phyloP scores from a whole-genome alignment of 306 rosid species.

The Myrica gale region DNA sequence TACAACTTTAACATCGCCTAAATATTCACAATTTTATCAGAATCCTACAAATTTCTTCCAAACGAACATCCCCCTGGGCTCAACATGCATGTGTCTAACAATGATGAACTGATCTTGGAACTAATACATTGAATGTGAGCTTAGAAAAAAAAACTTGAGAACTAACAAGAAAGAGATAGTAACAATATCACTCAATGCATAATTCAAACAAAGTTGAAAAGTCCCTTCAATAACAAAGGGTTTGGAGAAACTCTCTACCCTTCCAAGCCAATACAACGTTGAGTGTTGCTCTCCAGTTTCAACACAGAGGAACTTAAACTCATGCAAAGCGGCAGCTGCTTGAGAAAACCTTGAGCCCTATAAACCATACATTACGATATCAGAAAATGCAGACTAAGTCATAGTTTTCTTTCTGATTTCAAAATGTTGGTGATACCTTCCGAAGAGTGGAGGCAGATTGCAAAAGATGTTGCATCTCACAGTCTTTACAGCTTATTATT shows the following conservation, averaged over 20 bases:
- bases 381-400: slow-evolving; percentile 28
- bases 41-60: no score
- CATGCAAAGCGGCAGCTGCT: slow-evolving; percentile 87
- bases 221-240: neutral
- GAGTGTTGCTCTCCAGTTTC: slow-evolving; percentile 56
- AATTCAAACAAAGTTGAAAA: neutral
- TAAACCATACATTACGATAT: slow-evolving; percentile 31
- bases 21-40: no score
- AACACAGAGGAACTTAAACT: slow-evolving; percentile 71
- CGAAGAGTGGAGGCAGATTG: slow-evolving; percentile 84
- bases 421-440: slow-evolving; percentile 50
- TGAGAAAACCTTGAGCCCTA: slow-evolving; percentile 93
- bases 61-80: no score
- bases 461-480: slow-evolving; percentile 67
- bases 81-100: neutral
- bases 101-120: neutral
- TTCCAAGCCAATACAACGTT: slow-evolving; percentile 79
- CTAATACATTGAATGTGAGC: no score
- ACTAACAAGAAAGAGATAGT: neutral
- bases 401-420: slow-evolving; percentile 15
- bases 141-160: no score
- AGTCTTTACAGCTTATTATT: slow-evolving; percentile 64
- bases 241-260: slow-evolving; percentile 47
- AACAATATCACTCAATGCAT: neutral
- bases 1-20: no score